Conservation (phyloP, 2,329 filamentous ascomycete genomes). For the Rhytidhysteron rufulum region DNA sequence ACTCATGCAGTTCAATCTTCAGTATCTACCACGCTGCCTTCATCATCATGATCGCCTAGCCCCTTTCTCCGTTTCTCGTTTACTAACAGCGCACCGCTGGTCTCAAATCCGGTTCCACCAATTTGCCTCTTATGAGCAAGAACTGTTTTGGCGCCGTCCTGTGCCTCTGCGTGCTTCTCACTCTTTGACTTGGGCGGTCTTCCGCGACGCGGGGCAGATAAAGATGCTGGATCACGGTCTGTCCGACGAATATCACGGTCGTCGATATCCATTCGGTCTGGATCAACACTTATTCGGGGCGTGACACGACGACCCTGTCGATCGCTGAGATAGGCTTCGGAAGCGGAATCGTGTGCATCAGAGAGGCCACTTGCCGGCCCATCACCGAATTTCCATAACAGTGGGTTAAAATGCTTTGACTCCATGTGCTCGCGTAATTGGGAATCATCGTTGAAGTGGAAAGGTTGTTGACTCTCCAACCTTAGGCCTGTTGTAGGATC, state of each 20-base stretch:
- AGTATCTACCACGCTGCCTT: slow-evolving; percentile 38
- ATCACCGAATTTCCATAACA: slow-evolving; percentile 59
- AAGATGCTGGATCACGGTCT: slow-evolving; percentile 32
- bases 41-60: slow-evolving; percentile 49
- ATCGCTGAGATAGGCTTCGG: slow-evolving; percentile 48
- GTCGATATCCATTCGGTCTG: neutral
- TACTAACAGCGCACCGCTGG: slow-evolving; percentile 50
- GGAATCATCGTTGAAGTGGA: slow-evolving; percentile 35
- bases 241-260: slow-evolving; percentile 1
- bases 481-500: slow-evolving; percentile 21
- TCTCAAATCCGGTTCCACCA: slow-evolving; percentile 51
- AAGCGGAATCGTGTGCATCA: slow-evolving; percentile 37
- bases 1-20: no score
- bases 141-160: slow-evolving; percentile 41
- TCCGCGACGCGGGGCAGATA: slow-evolving; percentile 29
- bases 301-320: slow-evolving; percentile 45
- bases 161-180: slow-evolving; percentile 36
- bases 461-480: slow-evolving; percentile 16
- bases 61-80: slow-evolving; percentile 49
- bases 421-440: slow-evolving; percentile 52
- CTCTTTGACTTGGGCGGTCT: slow-evolving; percentile 30
- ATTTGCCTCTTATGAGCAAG: slow-evolving; percentile 48
- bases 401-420: slow-evolving; percentile 47
- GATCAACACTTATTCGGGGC: slow-evolving; percentile 34
- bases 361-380: slow-evolving; percentile 52